phyloP scores from a whole-genome alignment of 2,329 filamentous ascomycete genomes.

The Neocucurbitaria cava region DNA sequence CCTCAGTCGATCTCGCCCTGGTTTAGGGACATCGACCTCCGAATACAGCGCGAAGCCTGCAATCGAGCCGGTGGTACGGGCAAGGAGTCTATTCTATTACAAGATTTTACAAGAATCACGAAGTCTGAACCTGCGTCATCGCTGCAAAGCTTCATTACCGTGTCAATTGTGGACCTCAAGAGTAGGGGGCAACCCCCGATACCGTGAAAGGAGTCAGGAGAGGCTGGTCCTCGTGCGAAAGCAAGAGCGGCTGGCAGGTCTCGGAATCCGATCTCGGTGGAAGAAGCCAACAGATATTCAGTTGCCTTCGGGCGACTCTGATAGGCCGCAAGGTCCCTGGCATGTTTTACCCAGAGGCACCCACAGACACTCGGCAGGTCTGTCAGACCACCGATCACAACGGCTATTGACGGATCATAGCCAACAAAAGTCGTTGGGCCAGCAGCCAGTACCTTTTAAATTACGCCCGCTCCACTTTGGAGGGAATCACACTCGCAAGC shows the following conservation, averaged over 20 bases:
- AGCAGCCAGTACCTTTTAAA: neutral
- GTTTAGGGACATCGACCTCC: neutral
- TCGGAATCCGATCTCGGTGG: constrained; percentile 26
- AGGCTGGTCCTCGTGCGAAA: constrained; percentile 31
- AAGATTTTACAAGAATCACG: no score
- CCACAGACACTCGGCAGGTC: constrained; percentile 6
- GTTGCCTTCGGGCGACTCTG: constrained; percentile 24
- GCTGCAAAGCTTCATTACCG: neutral
- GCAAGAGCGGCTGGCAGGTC: constrained; percentile 29
- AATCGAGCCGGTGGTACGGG: constrained; percentile 4
- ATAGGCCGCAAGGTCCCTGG: constrained; percentile 42
- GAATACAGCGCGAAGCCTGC: neutral
- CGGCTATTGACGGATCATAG: neutral
- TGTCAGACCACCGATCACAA: neutral
- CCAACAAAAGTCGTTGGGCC: neutral
- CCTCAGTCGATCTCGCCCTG: neutral
- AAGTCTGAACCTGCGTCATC: no score
- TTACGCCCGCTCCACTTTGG: neutral
- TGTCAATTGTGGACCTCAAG: constrained; percentile 23
- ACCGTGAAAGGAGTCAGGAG: constrained; percentile 24
- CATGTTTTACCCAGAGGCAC: constrained; percentile 40
- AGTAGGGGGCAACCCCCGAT: constrained; percentile 40
- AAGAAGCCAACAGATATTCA: constrained; percentile 47
- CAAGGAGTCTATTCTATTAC: constrained; percentile 24
- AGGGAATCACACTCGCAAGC: neutral